These are phyloP conservation scores for Paratrypanosoma confusum DNA, from an alignment of 208 protist species.

Conservation along the genomic window DNA sequence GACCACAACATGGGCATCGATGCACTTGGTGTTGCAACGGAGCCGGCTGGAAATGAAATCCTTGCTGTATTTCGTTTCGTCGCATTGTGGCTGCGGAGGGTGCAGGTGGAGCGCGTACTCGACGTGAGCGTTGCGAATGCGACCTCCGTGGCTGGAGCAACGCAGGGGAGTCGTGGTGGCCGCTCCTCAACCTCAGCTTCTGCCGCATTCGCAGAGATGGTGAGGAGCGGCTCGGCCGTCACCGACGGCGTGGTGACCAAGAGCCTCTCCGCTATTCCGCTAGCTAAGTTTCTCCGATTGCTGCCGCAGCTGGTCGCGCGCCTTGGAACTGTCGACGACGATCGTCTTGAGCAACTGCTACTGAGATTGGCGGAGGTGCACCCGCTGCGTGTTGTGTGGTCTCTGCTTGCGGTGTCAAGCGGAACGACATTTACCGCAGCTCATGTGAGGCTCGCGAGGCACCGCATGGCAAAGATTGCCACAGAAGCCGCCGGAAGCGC, in stretches of 20 bases:
- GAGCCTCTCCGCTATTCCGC: conserved; percentile 37
- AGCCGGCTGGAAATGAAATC: conserved; percentile 25
- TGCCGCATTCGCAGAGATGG: not conserved
- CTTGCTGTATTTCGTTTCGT: conserved; percentile 75
- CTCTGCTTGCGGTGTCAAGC: conserved; percentile 50
- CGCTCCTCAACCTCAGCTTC: not conserved
- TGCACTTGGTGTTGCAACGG: too few relatives aligned
- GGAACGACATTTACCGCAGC: not conserved
- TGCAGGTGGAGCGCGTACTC: conserved; percentile 12
- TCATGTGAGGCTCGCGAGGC: not conserved
- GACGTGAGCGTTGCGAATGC: not conserved
- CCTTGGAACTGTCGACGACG: conserved; percentile 20
- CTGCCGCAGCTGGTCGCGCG: conserved; percentile 60
- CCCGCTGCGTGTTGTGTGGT: conserved; percentile 52
- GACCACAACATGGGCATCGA: too few relatives aligned
- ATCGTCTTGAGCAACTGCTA: conserved; percentile 26
- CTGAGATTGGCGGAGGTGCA: conserved; percentile 32
- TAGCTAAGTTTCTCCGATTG: conserved; percentile 43
- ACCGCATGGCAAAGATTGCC: conserved; percentile 38
- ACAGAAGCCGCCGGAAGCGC: conserved; percentile 2
- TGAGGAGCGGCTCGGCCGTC: conserved; percentile 4
- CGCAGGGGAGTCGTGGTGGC: not conserved
- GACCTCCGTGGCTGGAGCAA: not conserved
- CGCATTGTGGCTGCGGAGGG: conserved; percentile 58
- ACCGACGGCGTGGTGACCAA: conserved; percentile 31